phyloP scores from a whole-genome alignment of 768 basidiomycete species.

The Lactarius akahatsu region DNA sequence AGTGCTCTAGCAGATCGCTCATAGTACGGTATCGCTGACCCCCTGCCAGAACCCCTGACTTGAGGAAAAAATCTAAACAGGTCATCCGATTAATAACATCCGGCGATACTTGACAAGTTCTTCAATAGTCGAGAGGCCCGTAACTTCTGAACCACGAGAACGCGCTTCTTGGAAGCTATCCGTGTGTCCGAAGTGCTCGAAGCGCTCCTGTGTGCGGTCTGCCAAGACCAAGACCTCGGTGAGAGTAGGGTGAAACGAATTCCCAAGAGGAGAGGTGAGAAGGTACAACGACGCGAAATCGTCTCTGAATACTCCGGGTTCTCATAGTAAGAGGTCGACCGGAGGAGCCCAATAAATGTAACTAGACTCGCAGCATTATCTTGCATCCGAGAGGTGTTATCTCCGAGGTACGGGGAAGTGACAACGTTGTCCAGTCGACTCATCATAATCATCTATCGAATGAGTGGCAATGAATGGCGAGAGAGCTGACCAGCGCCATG shows the following conservation, averaged over 20 bases:
- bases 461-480: neutral
- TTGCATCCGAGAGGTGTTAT: neutral
- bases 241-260: neutral
- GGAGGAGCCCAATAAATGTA: neutral
- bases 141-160: neutral
- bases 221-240: neutral
- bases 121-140: neutral
- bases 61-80: neutral
- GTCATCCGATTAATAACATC: neutral
- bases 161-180: neutral
- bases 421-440: neutral
- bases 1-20: neutral
- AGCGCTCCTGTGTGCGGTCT: neutral
- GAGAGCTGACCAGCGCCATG: neutral
- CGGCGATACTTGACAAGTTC: constrained; percentile 3
- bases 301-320: neutral
- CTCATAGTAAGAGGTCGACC: neutral
- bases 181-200: neutral
- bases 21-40: neutral
- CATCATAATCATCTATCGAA: neutral
- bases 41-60: neutral
- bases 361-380: neutral
- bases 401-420: neutral
- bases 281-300: neutral
- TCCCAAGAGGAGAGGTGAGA: neutral